Conservation (phyloP, 2,329 filamentous ascomycete genomes). For the Madurella fahalii region DNA sequence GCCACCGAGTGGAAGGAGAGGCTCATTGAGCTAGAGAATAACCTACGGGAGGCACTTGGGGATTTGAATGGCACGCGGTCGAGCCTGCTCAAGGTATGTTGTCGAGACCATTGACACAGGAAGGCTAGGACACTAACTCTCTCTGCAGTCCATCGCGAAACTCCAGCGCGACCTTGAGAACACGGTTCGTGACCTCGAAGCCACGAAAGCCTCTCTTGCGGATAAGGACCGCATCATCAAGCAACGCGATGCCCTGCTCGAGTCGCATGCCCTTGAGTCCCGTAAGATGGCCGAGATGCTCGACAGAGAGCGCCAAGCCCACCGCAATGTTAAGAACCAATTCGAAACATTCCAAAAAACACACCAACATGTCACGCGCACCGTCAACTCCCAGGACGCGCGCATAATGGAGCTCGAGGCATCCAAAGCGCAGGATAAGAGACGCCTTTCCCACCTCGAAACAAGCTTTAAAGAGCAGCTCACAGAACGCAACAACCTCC, state of each 20-base stretch:
- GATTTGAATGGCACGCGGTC: constrained; percentile 83
- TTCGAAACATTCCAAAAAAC: constrained; percentile 87
- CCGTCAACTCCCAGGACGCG: constrained; percentile 77
- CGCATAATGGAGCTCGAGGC: constrained; percentile 83
- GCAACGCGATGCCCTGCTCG: constrained; percentile 81
- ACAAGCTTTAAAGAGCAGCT: constrained; percentile 81
- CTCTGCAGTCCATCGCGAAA: constrained; percentile 68
- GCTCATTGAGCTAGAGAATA: constrained; percentile 83
- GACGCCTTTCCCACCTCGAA: constrained; percentile 72
- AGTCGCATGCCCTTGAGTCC: constrained; percentile 82
- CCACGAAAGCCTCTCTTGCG: constrained; percentile 69
- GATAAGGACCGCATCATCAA: constrained; percentile 90
- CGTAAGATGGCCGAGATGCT: constrained; percentile 81
- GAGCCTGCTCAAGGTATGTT: constrained; percentile 69
- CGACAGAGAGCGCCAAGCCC: constrained; percentile 81
- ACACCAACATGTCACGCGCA: constrained; percentile 80
- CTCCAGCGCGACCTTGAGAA: constrained; percentile 84
- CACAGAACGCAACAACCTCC: constrained; percentile 79
- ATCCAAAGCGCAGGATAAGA: constrained; percentile 71
- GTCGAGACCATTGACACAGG: background rate
- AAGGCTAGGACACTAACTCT: constrained; percentile 5
- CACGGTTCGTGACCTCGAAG: constrained; percentile 77
- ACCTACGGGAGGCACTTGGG: constrained; percentile 79
- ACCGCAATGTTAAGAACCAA: constrained; percentile 80
- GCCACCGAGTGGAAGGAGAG: constrained; percentile 88